Conservation (phyloP, 2,329 filamentous ascomycete genomes). For the Aspergillus texensis region DNA sequence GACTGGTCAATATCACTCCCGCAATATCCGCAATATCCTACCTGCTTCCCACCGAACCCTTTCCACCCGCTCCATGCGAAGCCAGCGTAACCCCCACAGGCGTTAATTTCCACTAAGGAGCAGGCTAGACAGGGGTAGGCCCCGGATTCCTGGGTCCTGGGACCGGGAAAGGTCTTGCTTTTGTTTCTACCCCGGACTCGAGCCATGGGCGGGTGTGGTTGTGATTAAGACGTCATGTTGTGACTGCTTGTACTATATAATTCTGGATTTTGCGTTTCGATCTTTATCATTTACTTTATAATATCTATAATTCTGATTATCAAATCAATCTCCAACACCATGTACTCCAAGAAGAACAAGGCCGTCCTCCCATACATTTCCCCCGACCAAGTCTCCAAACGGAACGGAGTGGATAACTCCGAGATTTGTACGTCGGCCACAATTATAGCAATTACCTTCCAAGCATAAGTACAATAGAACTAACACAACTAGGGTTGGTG, state of each 20-base stretch:
- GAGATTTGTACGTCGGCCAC: not conserved
- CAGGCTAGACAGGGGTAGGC: not conserved
- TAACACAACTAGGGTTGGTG: not conserved
- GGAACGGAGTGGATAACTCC: not conserved
- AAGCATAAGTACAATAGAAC: too few relatives aligned
- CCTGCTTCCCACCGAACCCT: not conserved
- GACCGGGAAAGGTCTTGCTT: not conserved
- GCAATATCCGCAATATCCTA: not conserved
- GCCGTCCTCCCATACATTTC: not conserved
- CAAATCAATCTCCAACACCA: not conserved
- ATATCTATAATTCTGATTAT: not conserved
- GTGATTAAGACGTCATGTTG: not conserved
- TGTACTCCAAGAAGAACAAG: not conserved
- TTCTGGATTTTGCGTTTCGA: fast-evolving
- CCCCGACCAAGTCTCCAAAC: not conserved
- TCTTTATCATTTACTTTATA: too few relatives aligned
- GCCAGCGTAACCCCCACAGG: not conserved
- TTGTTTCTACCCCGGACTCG: not conserved
- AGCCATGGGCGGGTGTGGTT: not conserved
- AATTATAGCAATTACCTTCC: too few relatives aligned
- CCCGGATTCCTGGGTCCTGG: not conserved
- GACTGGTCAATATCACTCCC: not conserved
- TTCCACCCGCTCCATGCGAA: not conserved
- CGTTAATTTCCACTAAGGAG: not conserved
- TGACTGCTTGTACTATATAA: not conserved